phyloP scores from a whole-genome alignment of 805 yeast genomes.

The Debaryomyces prosopidis region DNA sequence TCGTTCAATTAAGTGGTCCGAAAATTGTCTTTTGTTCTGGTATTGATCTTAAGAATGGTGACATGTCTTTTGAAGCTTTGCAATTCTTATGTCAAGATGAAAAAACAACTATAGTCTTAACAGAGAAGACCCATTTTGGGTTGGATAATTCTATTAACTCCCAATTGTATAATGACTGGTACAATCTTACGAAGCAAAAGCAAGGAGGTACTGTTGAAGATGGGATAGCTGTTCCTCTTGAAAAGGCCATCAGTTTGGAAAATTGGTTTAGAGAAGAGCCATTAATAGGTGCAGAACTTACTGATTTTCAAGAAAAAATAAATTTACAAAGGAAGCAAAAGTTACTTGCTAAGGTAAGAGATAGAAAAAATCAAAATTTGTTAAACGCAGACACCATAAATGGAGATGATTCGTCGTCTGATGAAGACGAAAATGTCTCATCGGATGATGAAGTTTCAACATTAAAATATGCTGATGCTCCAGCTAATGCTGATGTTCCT shows the following conservation, averaged over 20 bases:
- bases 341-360: conserved; percentile 41
- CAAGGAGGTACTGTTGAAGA: conserved; percentile 47
- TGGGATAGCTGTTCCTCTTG: conserved; percentile 59
- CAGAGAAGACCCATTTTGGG: conserved; percentile 57
- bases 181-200: conserved; percentile 35
- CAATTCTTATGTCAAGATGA: conserved; percentile 61
- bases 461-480: conserved; percentile 11
- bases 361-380: conserved; percentile 38
- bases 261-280: conserved; percentile 50
- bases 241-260: conserved; percentile 40
- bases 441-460: conserved; percentile 26
- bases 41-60: conserved; percentile 62
- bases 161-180: conserved; percentile 57
- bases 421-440: conserved; percentile 25
- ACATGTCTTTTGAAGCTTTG: conserved; percentile 53
- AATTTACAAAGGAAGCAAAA: conserved; percentile 46
- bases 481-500: conserved; percentile 4
- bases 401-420: conserved; percentile 32
- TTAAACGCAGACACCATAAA: conserved; percentile 36
- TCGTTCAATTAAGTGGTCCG: conserved; percentile 60
- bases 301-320: conserved; percentile 46
- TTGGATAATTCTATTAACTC: conserved; percentile 45
- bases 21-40: conserved; percentile 82
- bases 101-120: conserved; percentile 69
- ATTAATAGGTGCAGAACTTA: conserved; percentile 51